Evolutionary conservation across 2,329 filamentous ascomycete genomes (phyloP).

Genomic region (Ophiostoma pallidulum): DNA sequence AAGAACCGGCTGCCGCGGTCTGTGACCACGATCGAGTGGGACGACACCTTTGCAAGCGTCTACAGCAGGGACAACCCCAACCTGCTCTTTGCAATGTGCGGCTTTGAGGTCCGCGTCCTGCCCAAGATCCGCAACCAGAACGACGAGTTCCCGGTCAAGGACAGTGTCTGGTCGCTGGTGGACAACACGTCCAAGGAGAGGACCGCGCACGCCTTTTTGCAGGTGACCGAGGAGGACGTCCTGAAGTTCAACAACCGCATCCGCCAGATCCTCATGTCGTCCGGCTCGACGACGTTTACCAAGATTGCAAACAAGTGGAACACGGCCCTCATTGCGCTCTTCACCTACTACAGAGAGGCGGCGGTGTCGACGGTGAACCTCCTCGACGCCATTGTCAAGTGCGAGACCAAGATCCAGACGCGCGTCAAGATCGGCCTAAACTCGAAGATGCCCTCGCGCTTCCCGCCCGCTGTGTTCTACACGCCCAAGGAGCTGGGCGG

Average conservation of each 20-base stretch:
- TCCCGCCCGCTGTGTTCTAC: constrained; percentile 97
- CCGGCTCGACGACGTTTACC: constrained; percentile 97
- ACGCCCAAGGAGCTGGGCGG: constrained; percentile 97
- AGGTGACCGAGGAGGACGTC: constrained; percentile 96
- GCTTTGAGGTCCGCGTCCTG: constrained; percentile 92
- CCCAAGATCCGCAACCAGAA: constrained; percentile 93
- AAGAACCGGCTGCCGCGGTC: constrained; percentile 94
- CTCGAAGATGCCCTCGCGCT: constrained; percentile 98
- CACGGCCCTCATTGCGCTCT: constrained; percentile 89
- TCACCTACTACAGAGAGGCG: constrained; percentile 97
- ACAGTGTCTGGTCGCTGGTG: constrained; percentile 95
- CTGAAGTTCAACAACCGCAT: constrained; percentile 99
- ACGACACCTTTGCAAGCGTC: constrained; percentile 95
- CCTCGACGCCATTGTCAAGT: constrained; percentile 96
- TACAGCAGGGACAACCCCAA: constrained; percentile 98
- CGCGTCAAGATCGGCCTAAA: constrained; percentile 97
- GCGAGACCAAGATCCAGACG: constrained; percentile 98
- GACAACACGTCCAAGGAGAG: constrained; percentile 96
- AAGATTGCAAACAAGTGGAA: constrained; percentile 99
- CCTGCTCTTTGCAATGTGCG: constrained; percentile 92
- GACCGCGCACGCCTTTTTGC: constrained; percentile 92
- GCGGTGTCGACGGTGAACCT: constrained; percentile 91
- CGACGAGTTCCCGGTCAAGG: constrained; percentile 94
- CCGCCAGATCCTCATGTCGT: constrained; percentile 97
- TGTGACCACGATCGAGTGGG: constrained; percentile 97